Conservation (phyloP, 2,329 filamentous ascomycete genomes). For the Botrytis fragariae region DNA sequence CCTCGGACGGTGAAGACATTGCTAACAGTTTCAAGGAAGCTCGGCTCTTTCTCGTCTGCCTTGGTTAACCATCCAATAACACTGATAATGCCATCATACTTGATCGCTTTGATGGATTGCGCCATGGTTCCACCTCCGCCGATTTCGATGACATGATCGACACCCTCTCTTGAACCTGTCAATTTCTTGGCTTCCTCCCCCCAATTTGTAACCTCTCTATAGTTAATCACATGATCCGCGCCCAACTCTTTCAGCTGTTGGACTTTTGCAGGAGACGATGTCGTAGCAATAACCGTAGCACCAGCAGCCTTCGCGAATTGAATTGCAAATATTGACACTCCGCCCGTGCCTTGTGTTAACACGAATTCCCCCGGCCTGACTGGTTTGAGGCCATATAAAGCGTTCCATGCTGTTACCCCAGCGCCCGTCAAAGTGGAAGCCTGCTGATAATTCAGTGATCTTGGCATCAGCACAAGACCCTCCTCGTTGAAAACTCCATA, state of each 20-base stretch:
- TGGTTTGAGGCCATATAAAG: slow-evolving; percentile 55
- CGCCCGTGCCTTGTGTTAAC: slow-evolving; percentile 54
- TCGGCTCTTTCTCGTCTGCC: not conserved
- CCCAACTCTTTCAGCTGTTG: not conserved
- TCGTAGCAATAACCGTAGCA: not conserved
- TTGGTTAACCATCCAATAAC: not conserved
- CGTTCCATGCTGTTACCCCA: slow-evolving; percentile 63
- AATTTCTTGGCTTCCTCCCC: not conserved
- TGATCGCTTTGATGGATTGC: not conserved
- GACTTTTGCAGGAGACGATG: not conserved
- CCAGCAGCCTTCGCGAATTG: slow-evolving; percentile 55
- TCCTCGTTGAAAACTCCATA: slow-evolving; percentile 44
- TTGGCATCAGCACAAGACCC: slow-evolving; percentile 55
- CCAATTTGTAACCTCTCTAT: not conserved
- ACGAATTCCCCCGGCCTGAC: slow-evolving; percentile 45
- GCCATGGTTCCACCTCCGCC: not conserved
- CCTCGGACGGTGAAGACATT: not conserved
- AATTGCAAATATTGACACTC: slow-evolving; percentile 50
- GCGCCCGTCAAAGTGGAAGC: slow-evolving; percentile 60
- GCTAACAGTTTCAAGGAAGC: not conserved
- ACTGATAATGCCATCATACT: not conserved
- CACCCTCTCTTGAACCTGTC: not conserved
- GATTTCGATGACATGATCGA: not conserved
- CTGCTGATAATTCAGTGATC: slow-evolving; percentile 57
- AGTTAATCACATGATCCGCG: not conserved